Base-by-base conservation (phyloP, 2,329 filamentous ascomycete genomes). In the Thelonectria rubi region DNA sequence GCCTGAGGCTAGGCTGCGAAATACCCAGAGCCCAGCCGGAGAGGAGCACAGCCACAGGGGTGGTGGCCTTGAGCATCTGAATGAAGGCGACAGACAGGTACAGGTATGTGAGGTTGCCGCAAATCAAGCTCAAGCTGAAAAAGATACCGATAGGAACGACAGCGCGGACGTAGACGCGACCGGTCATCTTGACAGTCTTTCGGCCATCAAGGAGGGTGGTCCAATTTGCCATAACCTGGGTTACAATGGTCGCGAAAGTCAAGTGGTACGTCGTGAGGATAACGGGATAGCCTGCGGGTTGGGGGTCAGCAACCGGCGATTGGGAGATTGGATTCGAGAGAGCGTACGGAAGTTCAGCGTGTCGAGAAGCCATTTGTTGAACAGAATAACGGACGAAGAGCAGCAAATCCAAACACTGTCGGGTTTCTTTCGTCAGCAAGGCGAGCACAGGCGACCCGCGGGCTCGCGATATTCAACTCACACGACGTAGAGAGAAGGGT, bases 31-130 rank as follows among this genome's bases (percentile, higher is more conserved):
- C 83, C 94, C 95, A 98, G 69, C 93, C 92, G 42, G 92, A 91
- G 69, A 98, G 80, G 40, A 99, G 88, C 54, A 98, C 94, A 55
- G 93, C 94, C 62, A 98, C 94, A 15, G 95, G 95, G 32, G 92
- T 98, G 45, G 93, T 97, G 69, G 95, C 95, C 91, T 98, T 98
- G 78, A 98, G 89, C 94, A 98, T 98, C 84, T 98, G 94, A 74
- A 98, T 98, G 79, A 98, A 98, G 63, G 94, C 91, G 61, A 98
- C 94, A 69, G 91, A 95, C 64, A 98, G 87, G 80, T 97, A 97
- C 57, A 97, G 87, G 77, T 98, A 98, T 71, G 94, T 93, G 80
- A 97, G 81, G 82, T 98, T 98, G 75, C 94, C 93, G 80, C 93
- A 97, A 76, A 98, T 97, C 82, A 98, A 86, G 79, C 91, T 95